Evolutionary conservation across 1,139 yeast species (phyloP).

Genomic region (Lizanozyma gosingica): DNA sequence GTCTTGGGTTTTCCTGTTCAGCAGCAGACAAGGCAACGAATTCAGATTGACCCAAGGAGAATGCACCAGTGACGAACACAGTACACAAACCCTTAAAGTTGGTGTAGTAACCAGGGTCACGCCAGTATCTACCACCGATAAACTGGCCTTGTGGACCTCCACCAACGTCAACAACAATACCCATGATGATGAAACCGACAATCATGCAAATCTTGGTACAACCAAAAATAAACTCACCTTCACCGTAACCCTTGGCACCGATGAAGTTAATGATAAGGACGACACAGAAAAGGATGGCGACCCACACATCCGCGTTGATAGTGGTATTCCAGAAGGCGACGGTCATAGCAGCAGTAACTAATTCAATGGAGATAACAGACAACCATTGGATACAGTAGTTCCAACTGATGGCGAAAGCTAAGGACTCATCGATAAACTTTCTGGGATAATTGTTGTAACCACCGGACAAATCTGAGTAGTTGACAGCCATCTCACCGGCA

Average conservation of each 20-base stretch:
- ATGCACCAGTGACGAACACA: slow-evolving; percentile 31
- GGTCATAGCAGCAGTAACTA: slow-evolving; percentile 33
- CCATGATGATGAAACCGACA: slow-evolving; percentile 31
- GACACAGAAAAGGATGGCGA: slow-evolving; percentile 28
- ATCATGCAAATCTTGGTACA: slow-evolving; percentile 27
- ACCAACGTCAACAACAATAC: slow-evolving; percentile 31
- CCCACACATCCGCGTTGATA: slow-evolving; percentile 30
- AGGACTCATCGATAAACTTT: slow-evolving; percentile 27
- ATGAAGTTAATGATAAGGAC: slow-evolving; percentile 25
- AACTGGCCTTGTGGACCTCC: slow-evolving; percentile 27
- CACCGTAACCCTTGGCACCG: slow-evolving; percentile 38
- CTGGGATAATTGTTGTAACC: slow-evolving; percentile 34
- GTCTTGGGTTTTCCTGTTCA: slow-evolving; percentile 32
- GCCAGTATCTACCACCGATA: slow-evolving; percentile 36
- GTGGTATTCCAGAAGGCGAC: slow-evolving; percentile 24
- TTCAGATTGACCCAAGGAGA: slow-evolving; percentile 27
- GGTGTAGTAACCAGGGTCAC: slow-evolving; percentile 27
- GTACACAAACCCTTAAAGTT: slow-evolving; percentile 32
- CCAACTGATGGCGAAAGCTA: slow-evolving; percentile 35
- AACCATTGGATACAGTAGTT: slow-evolving; percentile 36
- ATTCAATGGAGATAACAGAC: slow-evolving; percentile 31
- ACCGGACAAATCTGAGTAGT: slow-evolving; percentile 29
- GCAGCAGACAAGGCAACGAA: slow-evolving; percentile 34
- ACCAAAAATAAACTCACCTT: slow-evolving; percentile 34
- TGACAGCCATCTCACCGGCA: slow-evolving; percentile 36